Evolutionary conservation across 2,329 filamentous ascomycete species (phyloP), one percentile per base, ranked within the genome.

Genomic region (Pseudopithomyces maydicus): DNA sequence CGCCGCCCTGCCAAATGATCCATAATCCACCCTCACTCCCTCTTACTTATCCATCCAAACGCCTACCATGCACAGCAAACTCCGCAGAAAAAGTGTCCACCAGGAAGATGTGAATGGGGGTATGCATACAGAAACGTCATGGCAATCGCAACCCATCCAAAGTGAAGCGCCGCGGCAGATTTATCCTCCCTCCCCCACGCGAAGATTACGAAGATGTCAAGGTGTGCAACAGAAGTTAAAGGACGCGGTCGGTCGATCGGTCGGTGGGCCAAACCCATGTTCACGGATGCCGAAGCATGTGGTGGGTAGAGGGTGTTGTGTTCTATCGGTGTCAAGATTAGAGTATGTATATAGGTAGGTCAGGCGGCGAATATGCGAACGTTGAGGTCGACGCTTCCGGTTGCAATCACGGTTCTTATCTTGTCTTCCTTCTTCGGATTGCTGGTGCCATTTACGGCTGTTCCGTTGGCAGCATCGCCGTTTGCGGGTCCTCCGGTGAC

Each of bases 401-500:
- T 96, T 8, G 92, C 92, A 66, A 97, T 89, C 17, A 96, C 88
- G 72, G 92, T 96, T 60, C 91, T 84, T 60, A 96, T 92, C 63
- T 74, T 73, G 20, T 79, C 78, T 20, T 80, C 81, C 50, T 84
- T 82, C 71, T 88, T 88, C 68, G 4, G 26, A 29, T 81, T 79
- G 35, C 63, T 65, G 19, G 63, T 56, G 17, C 80, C 79, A 46
- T 84, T 82, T 36, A 76, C 75, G 42, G 65, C 62, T 26, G 66
- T 62, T 1, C 78, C 79, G 55, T 79, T 81, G 47, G 77, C 69
- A 2, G 76, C 75, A 41, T 76, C 75, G 8, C 73, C 77, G 49
- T 77, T 78, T 35, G 69, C 63, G 48, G 72, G 70, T 1, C 72
- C 79, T 57, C 90, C 86, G 67, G 89, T 91, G 58, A 85, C 80